Conservation (phyloP, 169 alveolate species). For the Plasmodium chabaudi region DNA sequence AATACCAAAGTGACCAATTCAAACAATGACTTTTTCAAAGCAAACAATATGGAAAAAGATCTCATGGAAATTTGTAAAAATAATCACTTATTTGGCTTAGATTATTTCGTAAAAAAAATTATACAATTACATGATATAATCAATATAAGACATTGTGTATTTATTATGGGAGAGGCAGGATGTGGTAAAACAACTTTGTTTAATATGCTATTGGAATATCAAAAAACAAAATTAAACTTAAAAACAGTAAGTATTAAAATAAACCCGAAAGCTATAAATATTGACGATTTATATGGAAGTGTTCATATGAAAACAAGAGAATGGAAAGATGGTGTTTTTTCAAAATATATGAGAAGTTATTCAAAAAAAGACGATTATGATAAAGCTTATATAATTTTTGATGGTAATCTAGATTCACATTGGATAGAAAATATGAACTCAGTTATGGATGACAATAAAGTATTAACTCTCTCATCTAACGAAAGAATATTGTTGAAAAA, state of each 20-base stretch:
- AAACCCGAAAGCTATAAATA: conserved; percentile 92
- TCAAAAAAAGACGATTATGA: conserved; percentile 89
- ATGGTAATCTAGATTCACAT: conserved; percentile 97
- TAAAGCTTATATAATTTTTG: conserved; percentile 95
- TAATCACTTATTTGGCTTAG: conserved; percentile 56
- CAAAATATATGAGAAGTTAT: conserved; percentile 92
- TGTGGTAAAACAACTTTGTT: conserved; percentile 95
- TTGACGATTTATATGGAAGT: conserved; percentile 95
- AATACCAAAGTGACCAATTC: background rate
- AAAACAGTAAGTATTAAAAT: conserved; percentile 93
- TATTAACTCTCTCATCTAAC: conserved; percentile 95
- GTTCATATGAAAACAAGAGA: conserved; percentile 93
- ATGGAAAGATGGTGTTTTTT: conserved; percentile 95
- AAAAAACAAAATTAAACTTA: conserved; percentile 89
- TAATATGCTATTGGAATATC: conserved; percentile 93
- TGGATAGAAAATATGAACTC: conserved; percentile 98
- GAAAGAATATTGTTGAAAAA: conserved; percentile 96
- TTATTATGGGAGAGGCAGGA: conserved; percentile 97
- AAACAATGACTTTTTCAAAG: conserved; percentile 1
- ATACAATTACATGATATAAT: conserved; percentile 93
- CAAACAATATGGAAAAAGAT: conserved; percentile 27
- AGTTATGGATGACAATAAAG: conserved; percentile 96
- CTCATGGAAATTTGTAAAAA: conserved; percentile 50
- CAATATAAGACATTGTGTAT: conserved; percentile 96
- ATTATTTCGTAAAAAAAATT: conserved; percentile 92